phyloP scores from a whole-genome alignment of 2,329 filamentous ascomycete species.

The Colletotrichum sp. region DNA sequence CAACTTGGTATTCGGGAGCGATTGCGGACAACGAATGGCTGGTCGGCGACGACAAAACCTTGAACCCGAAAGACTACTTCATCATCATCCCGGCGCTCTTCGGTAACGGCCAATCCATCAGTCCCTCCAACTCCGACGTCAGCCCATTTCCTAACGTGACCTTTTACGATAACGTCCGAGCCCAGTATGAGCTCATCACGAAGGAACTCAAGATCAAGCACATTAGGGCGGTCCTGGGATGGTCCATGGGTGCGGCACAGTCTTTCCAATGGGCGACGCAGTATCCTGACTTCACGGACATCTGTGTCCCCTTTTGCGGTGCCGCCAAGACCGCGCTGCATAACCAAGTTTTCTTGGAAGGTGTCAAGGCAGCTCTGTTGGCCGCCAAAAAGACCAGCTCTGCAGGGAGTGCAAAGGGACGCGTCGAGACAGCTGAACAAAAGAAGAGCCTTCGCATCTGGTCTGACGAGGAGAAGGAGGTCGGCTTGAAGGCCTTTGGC shows the following conservation, averaged over 20 bases:
- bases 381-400: slow-evolving; percentile 44
- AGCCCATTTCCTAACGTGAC: slow-evolving; percentile 48
- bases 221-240: slow-evolving; percentile 55
- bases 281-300: slow-evolving; percentile 51
- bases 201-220: slow-evolving; percentile 44
- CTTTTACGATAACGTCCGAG: slow-evolving; percentile 56
- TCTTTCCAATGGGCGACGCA: slow-evolving; percentile 57
- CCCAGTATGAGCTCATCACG: slow-evolving; percentile 50
- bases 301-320: slow-evolving; percentile 54
- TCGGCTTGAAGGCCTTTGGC: slow-evolving; percentile 70
- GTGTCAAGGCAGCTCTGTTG: slow-evolving; percentile 52
- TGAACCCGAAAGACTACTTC: slow-evolving; percentile 61
- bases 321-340: slow-evolving; percentile 55
- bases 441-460: slow-evolving; percentile 26
- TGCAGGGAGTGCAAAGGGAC: slow-evolving; percentile 50
- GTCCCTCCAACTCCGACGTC: slow-evolving; percentile 51
- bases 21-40: slow-evolving; percentile 80
- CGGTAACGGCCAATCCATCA: slow-evolving; percentile 58
- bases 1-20: slow-evolving; percentile 70
- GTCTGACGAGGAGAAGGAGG: slow-evolving; percentile 45
- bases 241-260: slow-evolving; percentile 62
- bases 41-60: slow-evolving; percentile 66
- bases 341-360: slow-evolving; percentile 61
- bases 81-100: slow-evolving; percentile 57
- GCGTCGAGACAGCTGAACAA: slow-evolving; percentile 26